A percentile compares a stretch with the other conserved stretches of the same genome.
Evolutionary conservation across 2,329 filamentous ascomycete genomes (phyloP).

Genomic region (Xylaria sp.): DNA sequence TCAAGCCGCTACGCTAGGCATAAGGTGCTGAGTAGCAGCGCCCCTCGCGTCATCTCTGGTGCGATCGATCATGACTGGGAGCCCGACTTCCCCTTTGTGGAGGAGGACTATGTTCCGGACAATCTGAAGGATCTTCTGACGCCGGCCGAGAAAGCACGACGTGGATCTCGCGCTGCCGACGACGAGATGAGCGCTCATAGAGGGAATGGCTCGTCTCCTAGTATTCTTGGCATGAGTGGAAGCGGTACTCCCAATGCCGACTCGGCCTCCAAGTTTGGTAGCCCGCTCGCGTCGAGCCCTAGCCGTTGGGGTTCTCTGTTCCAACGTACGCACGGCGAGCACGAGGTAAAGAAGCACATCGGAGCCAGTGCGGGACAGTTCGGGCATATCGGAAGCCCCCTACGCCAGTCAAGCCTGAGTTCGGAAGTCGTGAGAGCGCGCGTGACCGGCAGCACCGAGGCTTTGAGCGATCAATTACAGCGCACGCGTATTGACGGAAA

Average conservation of each 20-base stretch:
- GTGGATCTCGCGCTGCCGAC: slow-evolving; percentile 55
- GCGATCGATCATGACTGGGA: slow-evolving; percentile 62
- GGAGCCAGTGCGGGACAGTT: slow-evolving; percentile 47
- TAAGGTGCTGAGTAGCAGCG: slow-evolving; percentile 62
- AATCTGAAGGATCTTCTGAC: slow-evolving; percentile 62
- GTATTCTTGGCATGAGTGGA: slow-evolving; percentile 35
- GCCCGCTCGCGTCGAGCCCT: slow-evolving; percentile 53
- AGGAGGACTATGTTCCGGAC: slow-evolving; percentile 83
- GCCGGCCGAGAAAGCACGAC: slow-evolving; percentile 60
- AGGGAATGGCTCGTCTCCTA: slow-evolving; percentile 33
- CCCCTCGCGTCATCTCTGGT: slow-evolving; percentile 59
- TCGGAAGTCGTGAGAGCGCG: slow-evolving; percentile 45
- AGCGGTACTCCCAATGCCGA: slow-evolving; percentile 39
- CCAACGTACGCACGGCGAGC: slow-evolving; percentile 55
- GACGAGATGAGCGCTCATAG: slow-evolving; percentile 40
- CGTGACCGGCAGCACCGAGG: slow-evolving; percentile 41
- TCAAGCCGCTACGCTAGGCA: slow-evolving; percentile 63
- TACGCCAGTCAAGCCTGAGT: slow-evolving; percentile 58
- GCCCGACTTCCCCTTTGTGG: slow-evolving; percentile 64
- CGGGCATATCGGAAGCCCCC: slow-evolving; percentile 60
- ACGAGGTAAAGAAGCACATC: slow-evolving; percentile 43
- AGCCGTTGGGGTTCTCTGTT: slow-evolving; percentile 58
- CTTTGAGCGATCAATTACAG: slow-evolving; percentile 58
- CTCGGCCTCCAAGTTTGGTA: slow-evolving; percentile 53
- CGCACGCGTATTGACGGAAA: slow-evolving; percentile 50